Evolutionary conservation across 2,329 filamentous ascomycete species (phyloP), one percentile per base, ranked within the genome.

Genomic region (Sporothrix brunneoviolacea): DNA sequence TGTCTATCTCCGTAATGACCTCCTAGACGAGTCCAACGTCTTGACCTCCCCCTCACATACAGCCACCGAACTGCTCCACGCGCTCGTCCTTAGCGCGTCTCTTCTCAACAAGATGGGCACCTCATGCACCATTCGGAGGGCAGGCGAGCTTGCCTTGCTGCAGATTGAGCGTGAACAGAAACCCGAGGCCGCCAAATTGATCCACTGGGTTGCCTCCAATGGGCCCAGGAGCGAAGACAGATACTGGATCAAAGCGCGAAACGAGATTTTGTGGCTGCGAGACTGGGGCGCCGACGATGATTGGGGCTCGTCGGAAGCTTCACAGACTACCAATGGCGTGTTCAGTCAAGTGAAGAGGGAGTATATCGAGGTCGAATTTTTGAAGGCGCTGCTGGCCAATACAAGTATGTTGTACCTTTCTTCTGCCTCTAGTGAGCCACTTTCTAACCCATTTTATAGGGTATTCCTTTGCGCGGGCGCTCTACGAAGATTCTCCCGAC

Each of bases 191-290:
- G 64, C 72, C 16, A 81, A 76, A 55, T 69, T 85, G n/a, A 69
- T 88, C 47, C 75, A 77, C 54, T 66, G 69, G 3, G 60, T 84
- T 19, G 63, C 69, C 44, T 68, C 65, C 42, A 73, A 72, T 49
- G 70, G 71, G 12, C 69, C 76, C 2, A 80, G 76, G 54, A 75
- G 73, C 32, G 81, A 87, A 48, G 82, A 87, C 53, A 73, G 73
- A 30, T 80, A 78, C 54, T 87, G 84, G 83, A 68, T 73, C 22
- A 72, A 69, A 48, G 74, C 78, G 12, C 75, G 86, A 51, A 76
- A 76, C 37, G 81, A 84, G 58, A 65, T 91, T 8, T 62, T 89
- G 4, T 91, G 87, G 87, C 71, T 91, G 27, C 80, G 82, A 61
- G 76, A 77, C 59, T 91, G 86, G 86, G 83, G 83, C 30, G 72